phyloP scores from a whole-genome alignment of 345 rosid species.

The Viola odorata region DNA sequence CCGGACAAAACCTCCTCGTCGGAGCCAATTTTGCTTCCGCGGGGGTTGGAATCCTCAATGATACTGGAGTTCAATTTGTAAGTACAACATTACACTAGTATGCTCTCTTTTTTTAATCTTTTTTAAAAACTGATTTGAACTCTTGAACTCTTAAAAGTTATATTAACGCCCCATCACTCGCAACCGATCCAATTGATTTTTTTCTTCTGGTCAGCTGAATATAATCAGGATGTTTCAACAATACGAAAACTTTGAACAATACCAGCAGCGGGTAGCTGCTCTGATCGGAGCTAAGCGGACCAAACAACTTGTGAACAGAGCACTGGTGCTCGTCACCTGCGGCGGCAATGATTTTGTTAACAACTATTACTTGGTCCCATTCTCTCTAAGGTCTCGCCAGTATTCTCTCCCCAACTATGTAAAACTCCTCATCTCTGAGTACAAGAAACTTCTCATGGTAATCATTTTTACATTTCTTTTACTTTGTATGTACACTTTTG shows the following conservation, averaged over 20 bases:
- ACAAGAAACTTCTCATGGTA: slow-evolving; percentile 23
- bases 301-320: slow-evolving; percentile 6
- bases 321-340: slow-evolving; percentile 17
- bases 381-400: slow-evolving; percentile 24
- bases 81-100: background rate
- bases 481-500: background rate
- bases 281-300: slow-evolving; percentile 7
- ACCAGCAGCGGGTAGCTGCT: slow-evolving; percentile 20
- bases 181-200: background rate
- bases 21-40: slow-evolving; percentile 98
- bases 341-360: slow-evolving; percentile 32
- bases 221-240: slow-evolving; percentile 24
- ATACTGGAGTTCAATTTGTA: slow-evolving; percentile 28
- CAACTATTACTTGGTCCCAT: slow-evolving; percentile 27
- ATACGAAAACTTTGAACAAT: slow-evolving; percentile 13
- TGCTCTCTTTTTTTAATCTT: background rate
- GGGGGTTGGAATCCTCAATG: slow-evolving; percentile 69
- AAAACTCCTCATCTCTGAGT: slow-evolving; percentile 20
- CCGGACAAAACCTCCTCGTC: slow-evolving; percentile 40
- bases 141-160: background rate
- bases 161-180: background rate
- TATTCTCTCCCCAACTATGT: slow-evolving; percentile 22
- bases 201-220: slow-evolving; percentile 12
- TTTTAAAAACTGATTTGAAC: background rate
- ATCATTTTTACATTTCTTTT: background rate